Evolutionary conservation across 257 asterid genomes (phyloP), one percentile per base, ranked within the genome.

Genomic region (Leptodermis oblonga): DNA sequence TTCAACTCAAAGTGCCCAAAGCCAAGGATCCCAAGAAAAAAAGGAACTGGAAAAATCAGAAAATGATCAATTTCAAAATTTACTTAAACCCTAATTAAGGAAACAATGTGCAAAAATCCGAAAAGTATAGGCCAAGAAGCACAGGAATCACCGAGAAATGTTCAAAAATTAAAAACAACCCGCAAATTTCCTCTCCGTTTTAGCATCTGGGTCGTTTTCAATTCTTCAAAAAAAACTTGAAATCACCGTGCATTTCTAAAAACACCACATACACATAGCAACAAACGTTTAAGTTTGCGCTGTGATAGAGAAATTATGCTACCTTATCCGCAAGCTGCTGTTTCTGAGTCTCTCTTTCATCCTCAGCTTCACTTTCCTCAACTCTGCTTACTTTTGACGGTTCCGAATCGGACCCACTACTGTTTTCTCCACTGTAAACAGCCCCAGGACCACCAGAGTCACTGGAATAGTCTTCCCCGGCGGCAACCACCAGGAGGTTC

Each of bases 251-350:
- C 53, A 61, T 18, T 45, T 51, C 28, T 20, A 25, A 25, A 4
- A 23, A n/a, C 36, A 60, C 46, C n/a, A 28, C 46, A 45, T 13
- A 33, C 3, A 73, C 3, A 20, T 34, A 34, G 39, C 14, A 30
- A 9, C 7, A 11, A 25, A 20, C 55, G 41, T 4, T 17, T 11
- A 3, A 30, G 54, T 37, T 7, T 33, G 52, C 15, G 59, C 4
- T 46, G 45, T 10, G 45, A 41, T 41, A 59, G 8, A 59, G 65
- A 59, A 59, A 18, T 7, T 10, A 4, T 49, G 30, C 30, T 81
- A 89, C 96, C 96, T 79, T 76, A 37, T 82, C 80, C 60, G 71
- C 31, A 68, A 43, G 61, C 53, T 72, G 84, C 62, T 36, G 75
- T 64, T 71, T 81, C 60, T 75, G 74, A 36, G 70, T 81, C 65